Evolutionary conservation across 2,329 filamentous ascomycete genomes (phyloP), one percentile per base, ranked within the genome.

Genomic region (Sporothrix euskadiensis): DNA sequence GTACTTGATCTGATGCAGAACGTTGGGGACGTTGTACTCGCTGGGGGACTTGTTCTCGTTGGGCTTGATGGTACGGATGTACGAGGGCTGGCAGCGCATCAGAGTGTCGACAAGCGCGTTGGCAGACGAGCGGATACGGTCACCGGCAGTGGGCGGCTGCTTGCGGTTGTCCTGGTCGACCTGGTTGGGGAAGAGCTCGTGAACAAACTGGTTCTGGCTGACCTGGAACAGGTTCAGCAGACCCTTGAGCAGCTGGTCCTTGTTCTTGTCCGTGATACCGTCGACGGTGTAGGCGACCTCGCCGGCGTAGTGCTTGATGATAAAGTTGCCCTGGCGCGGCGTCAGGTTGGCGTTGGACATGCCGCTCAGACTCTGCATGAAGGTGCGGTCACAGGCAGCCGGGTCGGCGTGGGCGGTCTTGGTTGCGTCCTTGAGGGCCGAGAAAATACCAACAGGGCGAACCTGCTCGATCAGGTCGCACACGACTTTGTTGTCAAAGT

Each of bases 211-310:
- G 83, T 98, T 98, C 73, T 89, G 88, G 79, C 94, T 98, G 77
- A 90, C 89, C 75, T 91, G 91, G 79, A 97, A 92, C 52, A 99
- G 86, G 79, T 93, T 95, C 70, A 98, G 87, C 57, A 99, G 85
- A 78, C 97, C 96, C 85, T 99, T 99, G 74, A 98, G 85, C 61
- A 99, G 86, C 82, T 97, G 94, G 80, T 99, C 96, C 86, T 98
- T 99, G 86, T 98, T 99, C 88, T 99, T 99, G 82, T 99, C 96
- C 0, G 96, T 99, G 85, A 99, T 99, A 74, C 96, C 96, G 73
- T 97, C 93, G 3, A 98, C 91, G 1, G 92, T 93, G 82, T 99
- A 99, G 77, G 90, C 91, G 77, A 99, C 96, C 82, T 99, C 96
- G 82, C 96, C 96, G 73, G 96, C 96, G 81, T 99, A 99, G 83